Base-by-base conservation (phyloP, 2,329 filamentous ascomycete species). In the Rosellinia necatrix region DNA sequence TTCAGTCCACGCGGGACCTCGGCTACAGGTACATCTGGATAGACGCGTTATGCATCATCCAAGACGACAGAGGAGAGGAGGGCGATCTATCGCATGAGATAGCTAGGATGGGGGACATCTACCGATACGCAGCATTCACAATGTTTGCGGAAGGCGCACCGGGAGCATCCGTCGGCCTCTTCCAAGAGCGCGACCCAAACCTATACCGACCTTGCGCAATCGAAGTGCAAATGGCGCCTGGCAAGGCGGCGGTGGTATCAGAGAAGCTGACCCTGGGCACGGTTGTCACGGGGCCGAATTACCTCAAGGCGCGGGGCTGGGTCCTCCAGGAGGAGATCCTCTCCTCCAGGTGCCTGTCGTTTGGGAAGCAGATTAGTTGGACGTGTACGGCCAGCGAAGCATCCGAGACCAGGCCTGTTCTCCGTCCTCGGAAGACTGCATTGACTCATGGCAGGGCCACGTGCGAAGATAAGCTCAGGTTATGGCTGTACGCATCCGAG, bases 291-390 rank as follows among this genome's bases (percentile, higher is more conserved):
- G 48, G 56, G 3, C n/a, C 38, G 3, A 56, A 66, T 32, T 58
- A 60, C 37, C 48, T 67, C 4, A 50, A 56, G 12, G 13, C 17
- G 6, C 58, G 65, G 9, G 56, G 63, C 43, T 67, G 65, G 65
- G 49, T 64, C 5, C 51, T 67, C 12, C 65, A 67, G 29, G 65
- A 67, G 38, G 63, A 67, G 21, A 43, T 64, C 8, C 59, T 67
- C 12, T 53, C 60, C 10, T 64, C 60, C 10, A 60, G 60, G 10
- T 41, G 56, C 10, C 54, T 67, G 29, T 37, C 46, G 1, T 62
- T 67, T 17, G 62, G 65, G 9, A 43, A 48, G 15, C 58, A 66
- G 44, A 56, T 63, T 34, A 40, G 47, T 6, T 67, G 65, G 65
- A 25, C 41, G 13, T 67, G 65, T 24, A 51, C 53, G n/a, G 30